phyloP scores from a whole-genome alignment of 2,329 filamentous ascomycete species.

The Phyllosticta citriasiana region DNA sequence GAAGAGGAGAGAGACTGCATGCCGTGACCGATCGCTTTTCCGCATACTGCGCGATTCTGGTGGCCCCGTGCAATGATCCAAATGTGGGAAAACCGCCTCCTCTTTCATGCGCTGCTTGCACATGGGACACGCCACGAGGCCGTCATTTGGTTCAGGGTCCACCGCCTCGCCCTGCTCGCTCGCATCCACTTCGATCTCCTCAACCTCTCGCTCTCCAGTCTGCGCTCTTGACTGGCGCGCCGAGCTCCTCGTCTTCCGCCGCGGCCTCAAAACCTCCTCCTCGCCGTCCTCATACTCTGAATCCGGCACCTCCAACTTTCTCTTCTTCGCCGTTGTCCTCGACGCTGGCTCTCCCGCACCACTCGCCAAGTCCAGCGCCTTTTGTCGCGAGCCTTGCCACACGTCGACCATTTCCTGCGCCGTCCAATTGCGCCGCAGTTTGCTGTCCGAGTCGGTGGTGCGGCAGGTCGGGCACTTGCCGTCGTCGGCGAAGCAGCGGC shows the following conservation, averaged over 20 bases:
- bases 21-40: constrained; percentile 18
- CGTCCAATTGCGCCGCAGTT: constrained; percentile 73
- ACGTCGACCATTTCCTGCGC: constrained; percentile 75
- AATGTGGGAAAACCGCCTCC: constrained; percentile 65
- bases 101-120: constrained; percentile 74
- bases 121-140: constrained; percentile 73
- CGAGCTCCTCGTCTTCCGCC: constrained; percentile 32
- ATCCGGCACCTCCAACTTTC: constrained; percentile 41
- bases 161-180: constrained; percentile 26
- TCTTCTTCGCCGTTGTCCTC: constrained; percentile 33
- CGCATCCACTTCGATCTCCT: constrained; percentile 15
- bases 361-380: constrained; percentile 55
- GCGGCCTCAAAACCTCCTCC: constrained; percentile 41
- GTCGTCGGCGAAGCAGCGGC: constrained; percentile 70
- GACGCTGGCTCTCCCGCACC: constrained; percentile 12
- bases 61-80: constrained; percentile 55
- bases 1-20: constrained; percentile 4
- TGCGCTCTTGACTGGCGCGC: constrained; percentile 19
- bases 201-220: constrained; percentile 10
- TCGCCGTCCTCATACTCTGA: constrained; percentile 35
- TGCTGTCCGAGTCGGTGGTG: constrained; percentile 68
- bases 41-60: constrained; percentile 20
- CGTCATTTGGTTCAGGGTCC: constrained; percentile 48
- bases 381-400: constrained; percentile 57
- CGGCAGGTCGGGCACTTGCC: constrained; percentile 84